Evolutionary conservation across 495 filamentous ascomycete genomes (phyloP).

Genomic region (Aspergillus kassunensis): DNA sequence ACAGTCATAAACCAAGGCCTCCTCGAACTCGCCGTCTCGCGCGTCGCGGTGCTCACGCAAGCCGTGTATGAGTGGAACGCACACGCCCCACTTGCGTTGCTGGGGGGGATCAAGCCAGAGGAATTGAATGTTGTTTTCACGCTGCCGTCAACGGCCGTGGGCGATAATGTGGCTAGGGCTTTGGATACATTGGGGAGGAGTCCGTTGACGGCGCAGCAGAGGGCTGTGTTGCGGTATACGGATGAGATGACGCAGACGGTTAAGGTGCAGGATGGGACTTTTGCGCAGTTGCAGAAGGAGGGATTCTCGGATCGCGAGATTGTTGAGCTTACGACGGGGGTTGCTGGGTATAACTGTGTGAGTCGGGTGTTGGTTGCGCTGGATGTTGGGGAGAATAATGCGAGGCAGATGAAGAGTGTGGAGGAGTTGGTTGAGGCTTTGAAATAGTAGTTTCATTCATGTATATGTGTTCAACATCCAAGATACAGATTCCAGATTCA

Average conservation of each 20-base stretch:
- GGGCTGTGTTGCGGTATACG: slow-evolving; percentile 57
- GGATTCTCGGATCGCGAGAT: slow-evolving; percentile 56
- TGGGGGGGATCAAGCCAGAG: slow-evolving; percentile 33
- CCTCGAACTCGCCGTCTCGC: slow-evolving; percentile 34
- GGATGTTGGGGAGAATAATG: slow-evolving; percentile 58
- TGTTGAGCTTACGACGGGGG: slow-evolving; percentile 68
- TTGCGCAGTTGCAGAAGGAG: slow-evolving; percentile 52
- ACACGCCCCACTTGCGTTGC: slow-evolving; percentile 62
- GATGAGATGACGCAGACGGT: slow-evolving; percentile 66
- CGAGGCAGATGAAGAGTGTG: slow-evolving; percentile 38
- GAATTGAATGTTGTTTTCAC: slow-evolving; percentile 47
- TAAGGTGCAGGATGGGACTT: slow-evolving; percentile 52
- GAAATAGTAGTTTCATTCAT: slow-evolving; percentile 3
- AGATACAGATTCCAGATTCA: background rate
- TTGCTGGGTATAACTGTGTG: slow-evolving; percentile 83
- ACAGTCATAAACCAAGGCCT: slow-evolving; percentile 58
- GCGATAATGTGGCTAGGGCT: slow-evolving; percentile 20
- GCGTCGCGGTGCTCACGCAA: slow-evolving; percentile 67
- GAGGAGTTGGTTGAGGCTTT: slow-evolving; percentile 32
- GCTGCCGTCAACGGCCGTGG: slow-evolving; percentile 31
- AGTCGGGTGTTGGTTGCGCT: slow-evolving; percentile 79
- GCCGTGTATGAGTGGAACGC: slow-evolving; percentile 80
- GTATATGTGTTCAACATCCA: background rate
- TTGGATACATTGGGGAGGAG: slow-evolving; percentile 25
- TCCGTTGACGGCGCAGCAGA: slow-evolving; percentile 54